Evolutionary conservation across 176 grass and related monocot genomes (phyloP).

Genomic region (Olyra latifolia): DNA sequence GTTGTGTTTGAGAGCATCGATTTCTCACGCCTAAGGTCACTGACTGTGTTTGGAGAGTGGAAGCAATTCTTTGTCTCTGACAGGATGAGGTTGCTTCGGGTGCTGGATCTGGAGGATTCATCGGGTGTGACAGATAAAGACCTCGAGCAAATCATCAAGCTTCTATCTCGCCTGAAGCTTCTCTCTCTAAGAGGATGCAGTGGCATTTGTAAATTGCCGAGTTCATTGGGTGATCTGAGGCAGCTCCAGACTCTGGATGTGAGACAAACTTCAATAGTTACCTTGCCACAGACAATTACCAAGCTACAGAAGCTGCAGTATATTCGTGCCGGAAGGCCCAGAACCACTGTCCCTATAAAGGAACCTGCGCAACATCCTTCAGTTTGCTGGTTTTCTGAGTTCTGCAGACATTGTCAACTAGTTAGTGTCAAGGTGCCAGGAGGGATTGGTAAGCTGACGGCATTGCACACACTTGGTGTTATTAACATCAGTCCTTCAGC

Average conservation of each 20-base stretch:
- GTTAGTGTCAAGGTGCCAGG: not conserved
- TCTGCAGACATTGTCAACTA: rapidly evolving
- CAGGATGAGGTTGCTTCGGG: slow-evolving; percentile 34
- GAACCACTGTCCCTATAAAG: not conserved
- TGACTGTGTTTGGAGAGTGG: slow-evolving; percentile 23
- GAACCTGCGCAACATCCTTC: not conserved
- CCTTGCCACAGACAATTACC: not conserved
- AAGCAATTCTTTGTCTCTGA: not conserved
- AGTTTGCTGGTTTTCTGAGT: rapidly evolving
- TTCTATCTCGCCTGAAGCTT: slow-evolving; percentile 31
- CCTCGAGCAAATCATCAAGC: not conserved
- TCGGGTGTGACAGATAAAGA: not conserved
- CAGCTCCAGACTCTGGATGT: slow-evolving; percentile 35
- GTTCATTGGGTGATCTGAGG: not conserved
- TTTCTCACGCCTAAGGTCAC: slow-evolving; percentile 4
- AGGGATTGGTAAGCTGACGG: not conserved
- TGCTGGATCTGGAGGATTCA: slow-evolving; percentile 40
- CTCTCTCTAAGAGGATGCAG: not conserved
- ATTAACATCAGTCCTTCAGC: not conserved
- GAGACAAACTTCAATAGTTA: not conserved
- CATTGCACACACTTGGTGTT: not conserved
- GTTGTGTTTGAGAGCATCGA: not conserved
- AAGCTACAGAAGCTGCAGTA: slow-evolving; percentile 21
- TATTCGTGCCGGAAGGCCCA: slow-evolving; percentile 14
- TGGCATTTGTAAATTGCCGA: not conserved